phyloP scores from a whole-genome alignment of 306 rosid species.

The Quillaja saponaria region DNA sequence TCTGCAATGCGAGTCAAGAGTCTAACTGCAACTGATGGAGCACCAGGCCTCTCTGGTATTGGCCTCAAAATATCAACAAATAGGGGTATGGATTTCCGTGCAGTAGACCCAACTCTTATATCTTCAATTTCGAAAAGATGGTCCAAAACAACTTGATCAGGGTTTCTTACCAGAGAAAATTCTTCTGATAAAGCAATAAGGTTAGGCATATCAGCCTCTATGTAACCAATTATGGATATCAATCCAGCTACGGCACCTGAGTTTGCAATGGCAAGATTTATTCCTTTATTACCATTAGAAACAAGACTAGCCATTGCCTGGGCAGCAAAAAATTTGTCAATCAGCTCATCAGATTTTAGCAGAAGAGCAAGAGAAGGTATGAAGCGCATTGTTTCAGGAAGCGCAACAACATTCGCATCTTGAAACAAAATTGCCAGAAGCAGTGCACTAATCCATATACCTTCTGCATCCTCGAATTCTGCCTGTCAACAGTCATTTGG shows the following conservation, averaged over 20 bases:
- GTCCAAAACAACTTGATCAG: slow-evolving; percentile 87
- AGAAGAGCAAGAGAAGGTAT: slow-evolving; percentile 79
- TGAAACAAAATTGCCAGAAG: slow-evolving; percentile 84
- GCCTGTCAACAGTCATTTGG: slow-evolving; percentile 54
- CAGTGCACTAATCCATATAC: slow-evolving; percentile 87
- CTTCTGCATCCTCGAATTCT: slow-evolving; percentile 82
- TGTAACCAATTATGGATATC: slow-evolving; percentile 68
- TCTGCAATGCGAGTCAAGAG: slow-evolving; percentile 84
- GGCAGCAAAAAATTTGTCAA: slow-evolving; percentile 87
- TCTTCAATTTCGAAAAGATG: slow-evolving; percentile 86
- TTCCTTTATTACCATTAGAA: slow-evolving; percentile 70
- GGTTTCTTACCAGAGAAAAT: slow-evolving; percentile 71
- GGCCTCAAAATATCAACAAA: slow-evolving; percentile 95
- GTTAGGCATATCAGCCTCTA: slow-evolving; percentile 74
- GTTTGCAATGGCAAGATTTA: slow-evolving; percentile 81
- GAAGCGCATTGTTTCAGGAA: slow-evolving; percentile 65
- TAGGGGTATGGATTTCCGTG: slow-evolving; percentile 88
- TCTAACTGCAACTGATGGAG: slow-evolving; percentile 88
- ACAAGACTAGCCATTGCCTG: slow-evolving; percentile 95
- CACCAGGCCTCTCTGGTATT: slow-evolving; percentile 88
- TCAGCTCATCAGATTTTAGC: slow-evolving; percentile 80
- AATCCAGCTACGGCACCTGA: slow-evolving; percentile 92
- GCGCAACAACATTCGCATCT: slow-evolving; percentile 61
- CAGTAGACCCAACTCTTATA: slow-evolving; percentile 75
- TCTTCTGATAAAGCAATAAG: slow-evolving; percentile 75